phyloP scores from a whole-genome alignment of 805 yeast genomes.

The Candida andamanensis region DNA sequence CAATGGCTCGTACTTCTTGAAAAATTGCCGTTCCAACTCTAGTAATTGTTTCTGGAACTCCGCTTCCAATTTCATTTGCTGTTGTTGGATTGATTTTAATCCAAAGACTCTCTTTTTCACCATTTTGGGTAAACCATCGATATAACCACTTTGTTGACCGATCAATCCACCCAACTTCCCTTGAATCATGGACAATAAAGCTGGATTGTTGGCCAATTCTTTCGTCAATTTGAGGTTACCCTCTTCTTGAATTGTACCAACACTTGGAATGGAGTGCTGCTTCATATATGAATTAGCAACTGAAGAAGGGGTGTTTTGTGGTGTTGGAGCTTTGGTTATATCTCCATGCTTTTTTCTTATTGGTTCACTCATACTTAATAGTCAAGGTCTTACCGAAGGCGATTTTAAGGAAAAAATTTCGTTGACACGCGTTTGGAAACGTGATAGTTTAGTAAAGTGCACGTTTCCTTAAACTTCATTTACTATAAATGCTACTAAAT shows the following conservation, averaged over 20 bases:
- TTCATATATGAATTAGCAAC: constrained; percentile 70
- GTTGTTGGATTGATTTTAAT: constrained; percentile 73
- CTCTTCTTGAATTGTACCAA: constrained; percentile 72
- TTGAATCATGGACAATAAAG: constrained; percentile 79
- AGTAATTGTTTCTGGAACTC: constrained; percentile 87
- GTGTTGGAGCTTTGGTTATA: constrained; percentile 92
- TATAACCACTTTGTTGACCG: constrained; percentile 84
- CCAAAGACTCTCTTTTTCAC: constrained; percentile 78
- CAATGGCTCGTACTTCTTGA: constrained; percentile 67
- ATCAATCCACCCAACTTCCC: constrained; percentile 80
- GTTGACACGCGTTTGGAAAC: constrained; percentile 4
- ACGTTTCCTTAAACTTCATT: not conserved
- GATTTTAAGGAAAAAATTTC: constrained; percentile 6
- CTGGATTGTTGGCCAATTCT: constrained; percentile 72
- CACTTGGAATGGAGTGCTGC: constrained; percentile 52
- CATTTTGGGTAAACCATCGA: constrained; percentile 63
- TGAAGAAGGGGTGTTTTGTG: constrained; percentile 96
- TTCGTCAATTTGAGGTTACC: constrained; percentile 30
- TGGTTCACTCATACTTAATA: constrained; percentile 69
- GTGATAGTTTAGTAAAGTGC: constrained; percentile 1
- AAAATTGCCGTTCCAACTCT: constrained; percentile 78
- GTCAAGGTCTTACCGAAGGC: not conserved
- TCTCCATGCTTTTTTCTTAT: constrained; percentile 68
- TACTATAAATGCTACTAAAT: constrained; percentile 1
- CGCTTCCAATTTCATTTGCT: constrained; percentile 78